Base-by-base conservation (phyloP, 768 basidiomycete genomes). In the Termitomyces sp. region DNA sequence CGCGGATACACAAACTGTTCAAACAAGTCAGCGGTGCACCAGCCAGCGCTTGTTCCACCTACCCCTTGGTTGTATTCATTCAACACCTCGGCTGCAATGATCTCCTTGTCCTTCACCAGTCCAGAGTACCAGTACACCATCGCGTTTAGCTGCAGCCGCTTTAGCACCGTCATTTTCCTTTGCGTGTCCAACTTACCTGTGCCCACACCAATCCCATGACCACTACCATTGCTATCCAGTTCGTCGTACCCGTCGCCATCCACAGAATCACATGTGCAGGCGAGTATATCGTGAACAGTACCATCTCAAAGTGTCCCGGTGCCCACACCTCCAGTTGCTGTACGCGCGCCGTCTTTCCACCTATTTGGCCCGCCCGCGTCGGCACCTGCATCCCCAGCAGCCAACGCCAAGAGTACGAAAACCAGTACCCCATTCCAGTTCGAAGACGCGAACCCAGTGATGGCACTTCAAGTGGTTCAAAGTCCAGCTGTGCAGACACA, bases 51-150 rank as follows among this genome's bases (percentile, higher is more conserved):
- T 13, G 13, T 9, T 18, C 4, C 2, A 78, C 85, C 41, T 63
- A 91, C 92, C 73, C 82, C 84, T 69, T 85, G 77, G 61, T 94
- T 89, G 66, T 94, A 94, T 71, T 94, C 92, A 66, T 85, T 82
- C 80, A 94, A 79, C 18, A 93, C 89, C 68, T 93, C 92, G 3
- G 87, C 81, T 11, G 88, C 81, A 58, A 94, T 81, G 49, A 91
- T 82, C 42, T 80, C 83, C 63, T 79, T 84, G 74, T 94, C 92
- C 68, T 90, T 93, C 18, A 93, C 51, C 59, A 92, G 68, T 1
- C 78, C 75, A 37, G 81, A 80, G 71, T 88, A 94, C 48, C 82
- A 79, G 54, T 75, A 75, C 13, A 76, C 80, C 61, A 86, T 63
- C 11, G 68, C 72, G 54, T 82, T 76, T 49, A 84, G 65, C 86